These are phyloP conservation scores for Pichia rugopelliculosa DNA, from an alignment of 805 yeast species.

Conservation along the genomic window DNA sequence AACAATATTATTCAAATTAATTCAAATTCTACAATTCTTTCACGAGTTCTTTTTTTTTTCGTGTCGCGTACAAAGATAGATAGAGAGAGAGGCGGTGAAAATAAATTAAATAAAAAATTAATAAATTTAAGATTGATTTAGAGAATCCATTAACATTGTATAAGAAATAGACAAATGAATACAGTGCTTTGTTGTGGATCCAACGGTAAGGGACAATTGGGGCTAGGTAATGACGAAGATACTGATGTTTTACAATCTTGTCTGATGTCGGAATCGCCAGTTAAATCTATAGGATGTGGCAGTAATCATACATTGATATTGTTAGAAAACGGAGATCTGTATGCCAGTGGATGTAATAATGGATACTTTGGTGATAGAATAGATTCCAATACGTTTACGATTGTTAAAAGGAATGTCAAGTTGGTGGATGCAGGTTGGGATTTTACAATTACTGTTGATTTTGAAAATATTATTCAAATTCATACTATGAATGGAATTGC, in stretches of 20 bases:
- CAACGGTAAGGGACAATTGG: slow-evolving; percentile 74
- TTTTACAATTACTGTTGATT: slow-evolving; percentile 46
- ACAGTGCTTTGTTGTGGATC: slow-evolving; percentile 64
- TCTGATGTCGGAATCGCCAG: background rate
- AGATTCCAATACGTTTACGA: background rate
- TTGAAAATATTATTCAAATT: slow-evolving; percentile 34
- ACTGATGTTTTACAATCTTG: slow-evolving; percentile 22
- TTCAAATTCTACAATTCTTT: background rate
- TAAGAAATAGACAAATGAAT: slow-evolving; percentile 14
- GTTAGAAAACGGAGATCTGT: slow-evolving; percentile 44
- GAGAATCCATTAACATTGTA: too few relatives aligned
- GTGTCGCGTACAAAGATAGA: too few relatives aligned
- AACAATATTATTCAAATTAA: background rate
- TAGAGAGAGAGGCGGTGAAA: too few relatives aligned
- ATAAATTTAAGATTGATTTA: too few relatives aligned
- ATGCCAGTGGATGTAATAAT: slow-evolving; percentile 41
- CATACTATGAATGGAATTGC: slow-evolving; percentile 36
- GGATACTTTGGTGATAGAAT: background rate
- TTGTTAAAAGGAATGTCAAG: slow-evolving; percentile 6
- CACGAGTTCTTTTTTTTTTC: too few relatives aligned
- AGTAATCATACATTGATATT: slow-evolving; percentile 80
- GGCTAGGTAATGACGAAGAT: slow-evolving; percentile 51
- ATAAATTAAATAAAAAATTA: too few relatives aligned
- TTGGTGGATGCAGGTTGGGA: slow-evolving; percentile 79
- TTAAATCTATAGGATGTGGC: slow-evolving; percentile 51